Conservation (phyloP, 176 grass and related monocot genomes). For the Carex cristatella region DNA sequence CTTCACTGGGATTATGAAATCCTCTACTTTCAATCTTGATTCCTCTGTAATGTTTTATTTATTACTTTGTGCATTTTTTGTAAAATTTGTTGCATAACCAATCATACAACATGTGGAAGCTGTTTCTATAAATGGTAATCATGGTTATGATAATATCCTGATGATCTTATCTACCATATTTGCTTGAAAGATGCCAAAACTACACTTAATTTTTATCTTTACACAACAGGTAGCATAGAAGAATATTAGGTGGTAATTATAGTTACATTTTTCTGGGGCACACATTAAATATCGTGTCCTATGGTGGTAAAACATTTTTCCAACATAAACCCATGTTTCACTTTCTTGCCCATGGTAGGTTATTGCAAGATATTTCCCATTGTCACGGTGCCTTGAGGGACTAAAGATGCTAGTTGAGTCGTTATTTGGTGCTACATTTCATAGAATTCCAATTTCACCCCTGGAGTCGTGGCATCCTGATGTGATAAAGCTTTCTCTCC, state of each 20-base stretch:
- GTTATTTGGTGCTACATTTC: constrained; percentile 90
- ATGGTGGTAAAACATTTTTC: neutral
- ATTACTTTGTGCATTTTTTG: neutral
- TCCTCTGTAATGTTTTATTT: constrained; percentile 38
- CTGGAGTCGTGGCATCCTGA: constrained; percentile 92
- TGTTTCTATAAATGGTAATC: neutral
- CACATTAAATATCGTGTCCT: neutral
- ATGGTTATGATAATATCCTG: neutral
- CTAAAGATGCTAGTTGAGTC: constrained; percentile 82
- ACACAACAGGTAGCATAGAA: neutral
- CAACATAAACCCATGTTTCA: neutral
- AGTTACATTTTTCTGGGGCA: constrained; percentile 3
- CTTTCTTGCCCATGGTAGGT: constrained; percentile 33
- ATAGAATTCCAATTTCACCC: constrained; percentile 49
- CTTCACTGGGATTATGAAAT: constrained; percentile 80
- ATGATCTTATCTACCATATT: neutral
- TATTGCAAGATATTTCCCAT: constrained; percentile 70
- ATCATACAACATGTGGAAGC: neutral
- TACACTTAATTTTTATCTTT: neutral
- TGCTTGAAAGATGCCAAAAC: neutral
- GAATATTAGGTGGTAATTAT: neutral
- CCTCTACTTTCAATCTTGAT: constrained; percentile 55
- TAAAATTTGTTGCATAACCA: neutral
- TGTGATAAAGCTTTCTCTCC: constrained; percentile 88
- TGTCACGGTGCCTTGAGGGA: constrained; percentile 67